Percentiles rank a stretch among this genome's conserved stretches.
Evolutionary conservation across 2,329 filamentous ascomycete genomes (phyloP).

Genomic region (Botrytis cinerea): DNA sequence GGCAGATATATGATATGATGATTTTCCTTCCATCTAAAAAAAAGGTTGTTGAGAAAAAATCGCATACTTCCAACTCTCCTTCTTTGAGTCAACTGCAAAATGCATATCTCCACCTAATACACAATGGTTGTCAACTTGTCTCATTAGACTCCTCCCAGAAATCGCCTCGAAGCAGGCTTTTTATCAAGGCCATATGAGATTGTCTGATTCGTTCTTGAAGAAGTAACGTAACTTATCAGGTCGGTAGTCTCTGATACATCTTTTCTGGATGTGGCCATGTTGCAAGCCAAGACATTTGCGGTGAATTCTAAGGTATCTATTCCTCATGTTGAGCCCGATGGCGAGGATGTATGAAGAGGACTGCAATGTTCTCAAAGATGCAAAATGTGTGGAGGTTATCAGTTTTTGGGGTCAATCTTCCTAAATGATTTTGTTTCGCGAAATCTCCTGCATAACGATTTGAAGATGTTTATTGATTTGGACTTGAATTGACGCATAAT

Average conservation of each 20-base stretch:
- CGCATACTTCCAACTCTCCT: not conserved
- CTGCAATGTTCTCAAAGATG: fast-evolving
- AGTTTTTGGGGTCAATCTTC: not conserved
- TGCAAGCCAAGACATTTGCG: not conserved
- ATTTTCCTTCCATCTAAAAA: not conserved
- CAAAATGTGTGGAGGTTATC: not conserved
- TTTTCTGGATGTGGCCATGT: not conserved
- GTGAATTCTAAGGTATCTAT: not conserved
- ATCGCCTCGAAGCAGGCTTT: not conserved
- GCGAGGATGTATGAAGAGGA: not conserved
- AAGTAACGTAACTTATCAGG: not conserved
- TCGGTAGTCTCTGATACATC: not conserved
- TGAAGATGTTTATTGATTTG: not conserved
- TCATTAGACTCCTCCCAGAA: not conserved
- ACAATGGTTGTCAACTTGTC: not conserved
- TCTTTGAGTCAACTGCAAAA: not conserved
- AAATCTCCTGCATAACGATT: fast-evolving
- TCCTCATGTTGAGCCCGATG: not conserved
- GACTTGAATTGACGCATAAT: not conserved
- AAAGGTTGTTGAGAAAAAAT: not conserved
- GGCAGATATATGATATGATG: not conserved
- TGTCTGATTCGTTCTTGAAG: not conserved
- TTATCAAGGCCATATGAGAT: not conserved
- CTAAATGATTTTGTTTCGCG: not conserved
- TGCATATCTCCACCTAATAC: not conserved